Base-by-base conservation (phyloP, 1,139 yeast species). In the Suhomyces bolitotheri region DNA sequence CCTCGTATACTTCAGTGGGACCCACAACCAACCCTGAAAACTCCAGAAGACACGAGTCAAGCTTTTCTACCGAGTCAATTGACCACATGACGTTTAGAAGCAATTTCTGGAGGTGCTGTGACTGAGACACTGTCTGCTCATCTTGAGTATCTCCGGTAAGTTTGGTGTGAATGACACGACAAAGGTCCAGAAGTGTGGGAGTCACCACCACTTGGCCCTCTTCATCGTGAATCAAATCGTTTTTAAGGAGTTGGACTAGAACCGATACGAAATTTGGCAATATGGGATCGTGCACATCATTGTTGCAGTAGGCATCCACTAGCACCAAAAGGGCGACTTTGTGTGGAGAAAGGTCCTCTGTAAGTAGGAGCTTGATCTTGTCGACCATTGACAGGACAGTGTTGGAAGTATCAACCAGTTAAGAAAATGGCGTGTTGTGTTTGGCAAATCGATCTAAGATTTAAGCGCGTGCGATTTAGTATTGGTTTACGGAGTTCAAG, bases 321-420 rank as follows among this genome's bases (percentile, higher is more conserved):
- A 58, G 43, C 13, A 55, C 43, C 7, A 63, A 44, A 1, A 64
- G 39, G 8, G 66, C 60, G 7, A 66, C 51, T 31, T 59, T 62
- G 31, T 60, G 65, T 4, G 71, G 71, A 13, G 68, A 61, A 10
- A 66, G 43, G 38, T 60, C 67, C 36, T 64, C 70, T 3, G 66
- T 54, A 16, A 62, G 43, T 2, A 56, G 46, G 20, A 54, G 45
- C 32, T 41, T 38, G 30, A 37, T 30, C 21, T 27, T 19, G 8
- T 27, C 28, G 13, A 21, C 15, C 23, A 30, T 35, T 23, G 12
- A 16, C 7, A 13, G 21, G 9, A 19, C 21, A 19, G 7, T 19
- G 7, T 9, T 19, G 21, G n/a, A n/a, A n/a, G n/a, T n/a, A n/a
- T n/a, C n/a, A n/a, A n/a, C n/a, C n/a, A n/a, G n/a, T n/a, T n/a